phyloP scores from a whole-genome alignment of 1,284 basidiomycete species.

The Pterulicium gracile region DNA sequence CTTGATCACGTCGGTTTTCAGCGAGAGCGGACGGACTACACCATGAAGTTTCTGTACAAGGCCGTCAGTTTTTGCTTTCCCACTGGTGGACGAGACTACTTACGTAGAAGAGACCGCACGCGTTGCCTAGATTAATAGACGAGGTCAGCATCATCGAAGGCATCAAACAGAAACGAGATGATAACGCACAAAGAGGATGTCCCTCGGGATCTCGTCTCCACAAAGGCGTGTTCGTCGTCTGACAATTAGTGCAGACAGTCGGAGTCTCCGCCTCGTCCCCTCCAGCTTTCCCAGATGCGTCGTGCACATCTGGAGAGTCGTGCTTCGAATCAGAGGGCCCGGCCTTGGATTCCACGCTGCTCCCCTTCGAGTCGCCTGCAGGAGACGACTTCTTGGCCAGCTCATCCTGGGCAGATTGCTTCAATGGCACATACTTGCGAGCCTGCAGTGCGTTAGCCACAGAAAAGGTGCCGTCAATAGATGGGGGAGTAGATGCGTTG shows the following conservation, averaged over 20 bases:
- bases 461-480: constrained; percentile 36
- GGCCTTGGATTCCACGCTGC: constrained; percentile 21
- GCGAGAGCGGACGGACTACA: constrained; percentile 83
- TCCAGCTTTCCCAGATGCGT: constrained; percentile 26
- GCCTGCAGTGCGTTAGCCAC: constrained; percentile 16
- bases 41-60: constrained; percentile 82
- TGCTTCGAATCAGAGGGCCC: constrained; percentile 29
- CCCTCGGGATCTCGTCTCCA: constrained; percentile 95
- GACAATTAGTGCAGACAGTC: constrained; percentile 89
- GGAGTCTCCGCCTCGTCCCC: constrained; percentile 63
- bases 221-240: constrained; percentile 90
- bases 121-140: constrained; percentile 43
- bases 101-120: constrained; percentile 86
- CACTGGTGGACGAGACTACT: constrained; percentile 27
- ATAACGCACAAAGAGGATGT: constrained; percentile 76
- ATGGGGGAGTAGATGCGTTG: constrained; percentile 60
- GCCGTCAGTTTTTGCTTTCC: too few relatives aligned
- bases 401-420: constrained; percentile 41
- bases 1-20: constrained; percentile 98
- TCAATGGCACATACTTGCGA: constrained; percentile 53
- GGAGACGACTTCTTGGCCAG: constrained; percentile 47
- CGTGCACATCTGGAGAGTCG: constrained; percentile 23
- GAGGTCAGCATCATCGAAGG: constrained; percentile 9
- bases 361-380: constrained; percentile 18
- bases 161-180: constrained; percentile 10